phyloP scores from a whole-genome alignment of 2,329 filamentous ascomycete species.

The Lachnellula suecica region DNA sequence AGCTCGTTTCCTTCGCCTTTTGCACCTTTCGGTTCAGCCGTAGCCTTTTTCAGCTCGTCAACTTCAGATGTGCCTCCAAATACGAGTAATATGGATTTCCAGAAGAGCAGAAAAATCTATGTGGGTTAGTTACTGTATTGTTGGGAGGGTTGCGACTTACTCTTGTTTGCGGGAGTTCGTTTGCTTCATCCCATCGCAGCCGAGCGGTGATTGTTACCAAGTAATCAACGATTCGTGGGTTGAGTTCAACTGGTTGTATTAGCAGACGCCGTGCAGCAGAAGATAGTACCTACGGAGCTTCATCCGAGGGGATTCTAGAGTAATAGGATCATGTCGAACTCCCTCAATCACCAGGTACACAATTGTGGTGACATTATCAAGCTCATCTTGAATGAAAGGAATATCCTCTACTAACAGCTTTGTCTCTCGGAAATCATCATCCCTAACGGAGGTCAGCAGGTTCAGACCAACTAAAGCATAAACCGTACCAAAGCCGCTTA shows the following conservation, averaged over 20 bases:
- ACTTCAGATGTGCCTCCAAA: constrained; percentile 80
- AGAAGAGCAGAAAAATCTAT: constrained; percentile 77
- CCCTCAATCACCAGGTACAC: constrained; percentile 61
- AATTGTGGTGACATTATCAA: constrained; percentile 63
- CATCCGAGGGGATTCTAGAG: constrained; percentile 36
- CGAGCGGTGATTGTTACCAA: constrained; percentile 69
- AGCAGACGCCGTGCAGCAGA: constrained; percentile 15
- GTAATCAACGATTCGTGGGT: constrained; percentile 69
- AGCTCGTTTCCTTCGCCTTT: constrained; percentile 58
- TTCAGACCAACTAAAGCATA: background rate
- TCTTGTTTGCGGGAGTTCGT: constrained; percentile 61
- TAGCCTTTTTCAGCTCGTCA: constrained; percentile 69
- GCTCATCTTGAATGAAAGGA: constrained; percentile 50
- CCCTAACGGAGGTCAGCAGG: constrained; percentile 17
- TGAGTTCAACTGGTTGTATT: constrained; percentile 45
- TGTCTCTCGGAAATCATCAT: constrained; percentile 34
- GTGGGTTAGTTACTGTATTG: constrained; percentile 21
- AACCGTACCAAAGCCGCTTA: constrained; percentile 33
- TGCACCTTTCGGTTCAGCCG: constrained; percentile 51
- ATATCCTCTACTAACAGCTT: constrained; percentile 32
- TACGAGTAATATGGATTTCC: constrained; percentile 85
- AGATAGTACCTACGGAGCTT: constrained; percentile 48
- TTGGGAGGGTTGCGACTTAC: constrained; percentile 38
- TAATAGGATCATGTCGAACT: constrained; percentile 50
- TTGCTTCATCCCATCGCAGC: constrained; percentile 72